phyloP scores from a whole-genome alignment of 2,329 filamentous ascomycete species.

The Aureobasidium pullulans region DNA sequence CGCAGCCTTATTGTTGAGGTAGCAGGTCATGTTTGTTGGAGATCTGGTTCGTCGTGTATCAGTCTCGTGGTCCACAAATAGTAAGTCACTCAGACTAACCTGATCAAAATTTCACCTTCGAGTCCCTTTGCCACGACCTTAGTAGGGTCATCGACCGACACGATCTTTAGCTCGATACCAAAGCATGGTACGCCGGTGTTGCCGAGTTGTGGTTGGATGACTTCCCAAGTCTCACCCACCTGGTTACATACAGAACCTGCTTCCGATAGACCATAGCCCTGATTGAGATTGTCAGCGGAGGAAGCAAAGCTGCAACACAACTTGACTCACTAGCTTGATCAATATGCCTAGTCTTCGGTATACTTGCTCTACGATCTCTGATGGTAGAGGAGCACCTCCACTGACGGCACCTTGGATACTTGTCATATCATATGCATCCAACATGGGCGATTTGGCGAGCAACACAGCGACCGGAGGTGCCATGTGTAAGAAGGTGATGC shows the following conservation, averaged over 20 bases:
- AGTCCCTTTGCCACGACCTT: conserved; percentile 25
- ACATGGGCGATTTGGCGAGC: conserved; percentile 23
- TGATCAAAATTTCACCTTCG: conserved; percentile 23
- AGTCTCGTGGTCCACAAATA: background rate
- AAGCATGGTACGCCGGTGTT: conserved; percentile 9
- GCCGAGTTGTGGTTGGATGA: conserved; percentile 9
- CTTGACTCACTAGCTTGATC: conserved; percentile 21
- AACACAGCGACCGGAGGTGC: conserved; percentile 36
- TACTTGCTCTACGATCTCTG: conserved; percentile 10
- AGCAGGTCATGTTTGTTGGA: conserved; percentile 18
- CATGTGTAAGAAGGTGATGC: conserved; percentile 42
- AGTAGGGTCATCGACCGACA: conserved; percentile 15
- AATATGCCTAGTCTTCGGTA: conserved; percentile 9
- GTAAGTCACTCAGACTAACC: background rate
- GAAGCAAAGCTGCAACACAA: background rate
- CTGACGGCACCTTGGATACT: conserved; percentile 37
- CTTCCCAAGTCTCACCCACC: conserved; percentile 10
- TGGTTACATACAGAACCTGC: conserved; percentile 9
- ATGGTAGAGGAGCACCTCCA: conserved; percentile 43
- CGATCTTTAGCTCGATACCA: conserved; percentile 11
- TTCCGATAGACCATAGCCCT: conserved; percentile 11
- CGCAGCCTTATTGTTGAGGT: conserved; percentile 27
- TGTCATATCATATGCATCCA: conserved; percentile 31
- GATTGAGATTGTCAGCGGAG: conserved; percentile 18
- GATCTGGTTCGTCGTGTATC: conserved; percentile 20